Evolutionary conservation across 257 asterid genomes (phyloP), one percentile per base, ranked within the genome.

Genomic region (Nicotiana tabacum): DNA sequence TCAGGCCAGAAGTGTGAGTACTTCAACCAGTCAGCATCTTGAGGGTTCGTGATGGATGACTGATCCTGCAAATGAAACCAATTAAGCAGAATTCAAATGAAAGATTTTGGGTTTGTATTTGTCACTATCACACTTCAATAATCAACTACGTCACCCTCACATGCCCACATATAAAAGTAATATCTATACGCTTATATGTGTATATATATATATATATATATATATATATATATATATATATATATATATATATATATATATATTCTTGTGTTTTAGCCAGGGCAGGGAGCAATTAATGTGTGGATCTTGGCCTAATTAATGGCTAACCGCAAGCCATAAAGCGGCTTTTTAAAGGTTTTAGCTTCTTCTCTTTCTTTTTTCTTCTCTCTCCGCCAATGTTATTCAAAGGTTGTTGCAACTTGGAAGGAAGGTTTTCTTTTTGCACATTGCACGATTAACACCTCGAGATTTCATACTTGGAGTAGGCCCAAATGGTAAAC

Each of bases 1-100:
- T 96, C 97, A 55, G 92, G 93, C 99, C 99, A 96, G 89, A 94
- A 96, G n/a, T 85, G 88, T 60, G 97, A 90, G 89, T 92, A 96
- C 91, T 94, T 96, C 92, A 96, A 77, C 99, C 99, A 96, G 79
- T 94, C 99, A 81, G 99, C 87, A 70, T 93, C 99, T 77, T 96
- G 99, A 64, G 87, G 90, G 86, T 90, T 92, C 68, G 88, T 88
- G 80, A 92, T 89, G 3, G 97, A 85, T 62, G 97, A 88, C 64
- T 66, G 39, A 17, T 92, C 98, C 99, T 94, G 95, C 94, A 89
- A 76, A 76, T 9, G n/a, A 70, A 37, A 8, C 1, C 35, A 29
- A 29, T 1, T 24, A 70, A 70, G 24, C 27, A 76, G 3, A 76
- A 51, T 53, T 76, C 80, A 51, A 76, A 76, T 53, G 58, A 53